phyloP scores from a whole-genome alignment of 2,329 filamentous ascomycete species.

The Colletotrichum tofieldiae region DNA sequence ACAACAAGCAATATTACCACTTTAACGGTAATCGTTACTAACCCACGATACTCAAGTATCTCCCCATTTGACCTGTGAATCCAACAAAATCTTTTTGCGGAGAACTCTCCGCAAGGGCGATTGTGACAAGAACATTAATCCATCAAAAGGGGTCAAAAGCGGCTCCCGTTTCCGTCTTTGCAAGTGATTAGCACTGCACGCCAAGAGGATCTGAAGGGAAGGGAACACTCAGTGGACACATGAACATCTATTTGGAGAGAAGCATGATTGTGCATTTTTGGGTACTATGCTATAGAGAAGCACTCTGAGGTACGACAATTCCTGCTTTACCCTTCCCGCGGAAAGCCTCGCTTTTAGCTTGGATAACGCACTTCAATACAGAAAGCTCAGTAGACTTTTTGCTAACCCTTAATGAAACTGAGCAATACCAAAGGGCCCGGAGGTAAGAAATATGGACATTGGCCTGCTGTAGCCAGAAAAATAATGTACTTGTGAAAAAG shows the following conservation, averaged over 20 bases:
- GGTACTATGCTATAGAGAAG: not conserved
- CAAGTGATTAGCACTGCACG: too few relatives aligned
- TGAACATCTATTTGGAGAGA: too few relatives aligned
- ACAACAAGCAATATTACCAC: too few relatives aligned
- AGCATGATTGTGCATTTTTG: not conserved
- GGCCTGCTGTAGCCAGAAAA: not conserved
- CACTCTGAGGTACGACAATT: not conserved
- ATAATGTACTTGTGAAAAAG: constrained; percentile 25
- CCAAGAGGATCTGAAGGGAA: too few relatives aligned
- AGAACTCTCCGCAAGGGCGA: too few relatives aligned
- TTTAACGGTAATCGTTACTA: too few relatives aligned
- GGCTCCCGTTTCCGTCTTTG: too few relatives aligned
- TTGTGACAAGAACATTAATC: too few relatives aligned
- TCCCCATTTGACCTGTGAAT: too few relatives aligned
- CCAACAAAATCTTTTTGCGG: too few relatives aligned
- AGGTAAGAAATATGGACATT: constrained; percentile 7
- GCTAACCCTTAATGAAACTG: not conserved
- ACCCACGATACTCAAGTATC: too few relatives aligned
- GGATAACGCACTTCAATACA: not conserved
- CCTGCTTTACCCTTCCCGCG: not conserved
- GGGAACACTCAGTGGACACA: not conserved
- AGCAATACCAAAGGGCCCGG: not conserved
- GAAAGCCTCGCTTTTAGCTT: not conserved
- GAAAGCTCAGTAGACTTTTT: not conserved
- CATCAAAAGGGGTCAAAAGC: too few relatives aligned